phyloP scores from a whole-genome alignment of 2,329 filamentous ascomycete genomes.

The Graphilbum fragrans region DNA sequence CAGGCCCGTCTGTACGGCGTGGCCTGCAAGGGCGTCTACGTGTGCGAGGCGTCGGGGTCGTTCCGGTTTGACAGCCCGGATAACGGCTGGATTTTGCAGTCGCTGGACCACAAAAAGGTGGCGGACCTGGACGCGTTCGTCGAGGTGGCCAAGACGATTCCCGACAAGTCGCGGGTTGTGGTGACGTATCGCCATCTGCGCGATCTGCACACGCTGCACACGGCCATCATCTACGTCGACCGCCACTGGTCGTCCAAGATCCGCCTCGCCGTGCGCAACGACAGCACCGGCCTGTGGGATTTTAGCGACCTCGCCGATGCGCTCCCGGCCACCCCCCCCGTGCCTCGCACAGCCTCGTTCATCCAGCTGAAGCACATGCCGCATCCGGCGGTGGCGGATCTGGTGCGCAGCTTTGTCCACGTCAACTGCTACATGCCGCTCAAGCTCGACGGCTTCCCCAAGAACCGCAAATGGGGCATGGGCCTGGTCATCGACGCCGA shows the following conservation, averaged over 20 bases:
- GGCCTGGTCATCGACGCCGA: constrained; percentile 95
- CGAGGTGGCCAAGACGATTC: constrained; percentile 78
- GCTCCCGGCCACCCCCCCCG: constrained; percentile 59
- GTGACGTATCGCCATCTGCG: constrained; percentile 92
- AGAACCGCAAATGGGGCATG: constrained; percentile 88
- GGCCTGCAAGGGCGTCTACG: constrained; percentile 80
- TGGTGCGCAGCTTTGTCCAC: constrained; percentile 89
- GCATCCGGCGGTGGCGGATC: constrained; percentile 80
- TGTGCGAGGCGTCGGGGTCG: constrained; percentile 88
- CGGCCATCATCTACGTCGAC: constrained; percentile 83
- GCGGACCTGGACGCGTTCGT: constrained; percentile 82
- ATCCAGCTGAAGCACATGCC: constrained; percentile 83
- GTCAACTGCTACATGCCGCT: constrained; percentile 88
- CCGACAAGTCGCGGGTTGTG: constrained; percentile 72
- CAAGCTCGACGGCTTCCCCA: constrained; percentile 95
- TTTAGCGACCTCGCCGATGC: constrained; percentile 77
- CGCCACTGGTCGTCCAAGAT: constrained; percentile 95
- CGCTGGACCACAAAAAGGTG: constrained; percentile 83
- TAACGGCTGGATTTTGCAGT: constrained; percentile 87
- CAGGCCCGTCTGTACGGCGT: constrained; percentile 94
- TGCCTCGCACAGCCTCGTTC: constrained; percentile 73
- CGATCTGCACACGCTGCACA: constrained; percentile 89
- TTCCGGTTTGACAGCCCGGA: constrained; percentile 89
- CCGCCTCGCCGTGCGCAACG: constrained; percentile 83
- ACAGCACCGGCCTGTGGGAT: constrained; percentile 85